These are phyloP conservation scores for Geranium incanum DNA, from an alignment of 441 rosid genomes.

Conservation along the genomic window DNA sequence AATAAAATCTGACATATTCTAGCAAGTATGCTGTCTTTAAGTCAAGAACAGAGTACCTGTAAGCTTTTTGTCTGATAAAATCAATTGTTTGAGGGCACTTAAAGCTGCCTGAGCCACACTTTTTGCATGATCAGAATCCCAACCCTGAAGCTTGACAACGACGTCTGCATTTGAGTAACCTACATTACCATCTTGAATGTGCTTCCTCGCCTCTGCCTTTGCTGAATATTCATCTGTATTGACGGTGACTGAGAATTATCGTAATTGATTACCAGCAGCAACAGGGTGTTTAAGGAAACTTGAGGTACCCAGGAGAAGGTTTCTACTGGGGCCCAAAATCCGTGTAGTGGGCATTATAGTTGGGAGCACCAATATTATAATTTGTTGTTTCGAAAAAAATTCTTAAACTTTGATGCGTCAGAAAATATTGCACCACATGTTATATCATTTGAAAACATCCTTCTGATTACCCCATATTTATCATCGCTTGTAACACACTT, in stretches of 20 bases:
- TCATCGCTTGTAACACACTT: background rate
- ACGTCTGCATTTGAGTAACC: slow-evolving; percentile 84
- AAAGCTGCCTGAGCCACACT: slow-evolving; percentile 73
- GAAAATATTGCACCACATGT: background rate
- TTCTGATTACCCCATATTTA: no score
- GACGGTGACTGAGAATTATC: background rate
- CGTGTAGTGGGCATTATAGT: background rate
- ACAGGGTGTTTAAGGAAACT: background rate
- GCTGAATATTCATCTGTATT: slow-evolving; percentile 65
- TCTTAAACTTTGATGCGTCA: background rate
- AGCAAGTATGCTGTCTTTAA: background rate
- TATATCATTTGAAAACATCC: background rate
- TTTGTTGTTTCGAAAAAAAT: background rate
- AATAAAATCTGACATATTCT: background rate
- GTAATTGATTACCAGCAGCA: background rate
- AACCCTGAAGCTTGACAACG: slow-evolving; percentile 78
- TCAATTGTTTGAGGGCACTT: slow-evolving; percentile 73
- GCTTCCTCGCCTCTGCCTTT: slow-evolving; percentile 63
- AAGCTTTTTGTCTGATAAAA: slow-evolving; percentile 69
- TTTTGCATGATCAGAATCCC: slow-evolving; percentile 70
- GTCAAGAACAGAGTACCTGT: slow-evolving; percentile 41
- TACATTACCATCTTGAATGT: slow-evolving; percentile 38
- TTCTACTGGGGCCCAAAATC: slow-evolving; percentile 3
- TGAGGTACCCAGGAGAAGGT: background rate
- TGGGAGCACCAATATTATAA: background rate